These are phyloP conservation scores for Otatea glauca DNA, from an alignment of 176 grass and related monocot species.

Conservation along the genomic window DNA sequence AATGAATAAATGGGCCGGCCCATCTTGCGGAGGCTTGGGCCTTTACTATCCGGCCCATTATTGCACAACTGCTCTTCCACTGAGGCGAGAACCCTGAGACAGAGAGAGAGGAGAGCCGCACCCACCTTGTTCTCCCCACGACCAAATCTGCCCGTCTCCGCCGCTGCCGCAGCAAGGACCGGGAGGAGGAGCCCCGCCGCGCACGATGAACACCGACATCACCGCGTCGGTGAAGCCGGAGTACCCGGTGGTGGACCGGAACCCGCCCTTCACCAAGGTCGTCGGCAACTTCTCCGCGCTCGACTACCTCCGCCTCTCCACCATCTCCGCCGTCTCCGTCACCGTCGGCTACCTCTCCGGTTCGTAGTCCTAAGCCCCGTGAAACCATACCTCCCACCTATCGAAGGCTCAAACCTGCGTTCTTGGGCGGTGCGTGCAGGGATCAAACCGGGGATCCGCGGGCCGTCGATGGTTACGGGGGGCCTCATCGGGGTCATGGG, in stretches of 20 bases:
- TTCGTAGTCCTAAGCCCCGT: neutral
- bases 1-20: neutral
- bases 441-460: constrained; percentile 95
- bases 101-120: neutral
- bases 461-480: constrained; percentile 96
- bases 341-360: constrained; percentile 96
- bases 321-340: constrained; percentile 91
- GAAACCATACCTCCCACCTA: neutral
- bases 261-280: constrained; percentile 90
- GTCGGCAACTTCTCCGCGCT: constrained; percentile 91
- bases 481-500: constrained; percentile 87
- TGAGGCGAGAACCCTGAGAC: neutral
- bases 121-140: constrained; percentile 1
- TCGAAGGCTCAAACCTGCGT: neutral
- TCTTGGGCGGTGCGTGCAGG: constrained; percentile 49
- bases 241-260: constrained; percentile 93
- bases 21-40: neutral
- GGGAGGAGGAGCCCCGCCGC: neutral
- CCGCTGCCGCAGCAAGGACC: constrained; percentile 6
- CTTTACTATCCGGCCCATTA: neutral
- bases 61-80: neutral
- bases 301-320: constrained; percentile 94
- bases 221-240: constrained; percentile 88
- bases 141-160: constrained; percentile 49
- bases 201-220: constrained; percentile 90